These are phyloP conservation scores for Cryptosporidium baileyi DNA, from an alignment of 169 alveolate species.

Conservation along the genomic window DNA sequence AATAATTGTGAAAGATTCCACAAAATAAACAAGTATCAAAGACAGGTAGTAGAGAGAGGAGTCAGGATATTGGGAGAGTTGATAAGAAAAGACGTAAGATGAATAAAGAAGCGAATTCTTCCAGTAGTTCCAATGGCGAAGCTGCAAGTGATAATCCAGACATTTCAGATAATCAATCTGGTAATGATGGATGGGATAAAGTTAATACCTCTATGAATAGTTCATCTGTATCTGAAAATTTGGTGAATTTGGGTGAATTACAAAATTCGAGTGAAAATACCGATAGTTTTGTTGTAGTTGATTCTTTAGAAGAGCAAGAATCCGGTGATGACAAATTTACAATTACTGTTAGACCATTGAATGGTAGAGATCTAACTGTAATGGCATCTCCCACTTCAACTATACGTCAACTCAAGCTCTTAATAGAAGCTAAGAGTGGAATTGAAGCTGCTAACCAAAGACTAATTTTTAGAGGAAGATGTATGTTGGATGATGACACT, in stretches of 20 bases:
- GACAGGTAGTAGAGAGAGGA: slow-evolving; percentile 54
- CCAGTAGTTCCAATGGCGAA: neutral
- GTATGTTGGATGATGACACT: slow-evolving; percentile 57
- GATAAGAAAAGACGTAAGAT: slow-evolving; percentile 36
- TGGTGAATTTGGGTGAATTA: neutral
- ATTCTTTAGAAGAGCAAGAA: neutral
- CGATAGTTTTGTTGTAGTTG: too few relatives aligned
- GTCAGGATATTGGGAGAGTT: slow-evolving; percentile 38
- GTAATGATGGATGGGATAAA: neutral
- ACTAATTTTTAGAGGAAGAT: slow-evolving; percentile 59
- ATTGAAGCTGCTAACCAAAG: slow-evolving; percentile 57
- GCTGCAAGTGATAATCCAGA: neutral
- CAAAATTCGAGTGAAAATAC: too few relatives aligned
- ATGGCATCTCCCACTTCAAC: slow-evolving; percentile 13
- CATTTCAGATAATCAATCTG: neutral
- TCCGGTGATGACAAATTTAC: neutral
- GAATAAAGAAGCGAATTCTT: slow-evolving; percentile 34
- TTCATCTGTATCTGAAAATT: neutral
- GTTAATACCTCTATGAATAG: neutral
- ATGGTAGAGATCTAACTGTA: slow-evolving; percentile 53
- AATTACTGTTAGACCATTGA: slow-evolving; percentile 32
- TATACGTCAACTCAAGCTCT: slow-evolving; percentile 40
- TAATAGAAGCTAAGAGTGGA: slow-evolving; percentile 61
- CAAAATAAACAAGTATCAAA: neutral
- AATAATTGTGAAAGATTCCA: slow-evolving; percentile 6